A percentile compares a stretch with the other conserved stretches of the same genome.
phyloP scores from a whole-genome alignment of 2,329 filamentous ascomycete genomes.

The Paramyrothecium sp. region DNA sequence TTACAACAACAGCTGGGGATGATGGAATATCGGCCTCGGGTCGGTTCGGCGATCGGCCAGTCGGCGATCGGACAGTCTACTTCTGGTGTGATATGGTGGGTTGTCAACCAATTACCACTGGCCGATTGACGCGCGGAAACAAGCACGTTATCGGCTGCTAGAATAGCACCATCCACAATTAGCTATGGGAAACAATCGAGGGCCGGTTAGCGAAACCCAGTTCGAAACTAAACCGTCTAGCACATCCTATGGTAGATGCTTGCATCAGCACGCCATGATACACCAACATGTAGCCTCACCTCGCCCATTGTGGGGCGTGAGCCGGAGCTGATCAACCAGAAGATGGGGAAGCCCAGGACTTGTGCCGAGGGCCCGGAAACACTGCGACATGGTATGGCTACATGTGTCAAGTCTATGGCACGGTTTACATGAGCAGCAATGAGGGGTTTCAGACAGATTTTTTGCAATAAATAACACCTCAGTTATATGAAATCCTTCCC shows the following conservation, averaged over 20 bases:
- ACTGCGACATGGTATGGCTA: neutral
- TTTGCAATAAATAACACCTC: no score
- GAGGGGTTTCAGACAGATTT: no score
- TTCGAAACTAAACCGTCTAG: neutral
- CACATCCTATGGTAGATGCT: neutral
- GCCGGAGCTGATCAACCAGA: neutral
- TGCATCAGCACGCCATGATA: neutral
- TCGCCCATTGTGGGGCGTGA: no score
- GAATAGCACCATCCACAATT: neutral
- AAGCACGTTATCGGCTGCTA: neutral
- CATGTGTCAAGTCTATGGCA: neutral
- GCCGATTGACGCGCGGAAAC: neutral
- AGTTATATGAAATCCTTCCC: no score
- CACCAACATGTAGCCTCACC: neutral
- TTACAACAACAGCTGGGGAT: neutral
- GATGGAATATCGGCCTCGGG: neutral
- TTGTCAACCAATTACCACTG: neutral
- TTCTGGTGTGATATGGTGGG: neutral
- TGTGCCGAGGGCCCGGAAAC: neutral
- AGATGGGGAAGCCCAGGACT: neutral
- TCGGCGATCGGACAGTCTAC: neutral
- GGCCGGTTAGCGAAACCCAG: neutral
- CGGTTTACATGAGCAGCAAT: no score
- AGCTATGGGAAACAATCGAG: neutral
- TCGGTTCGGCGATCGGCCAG: neutral